phyloP scores from a whole-genome alignment of 768 basidiomycete genomes.

The Leccinum boreale region DNA sequence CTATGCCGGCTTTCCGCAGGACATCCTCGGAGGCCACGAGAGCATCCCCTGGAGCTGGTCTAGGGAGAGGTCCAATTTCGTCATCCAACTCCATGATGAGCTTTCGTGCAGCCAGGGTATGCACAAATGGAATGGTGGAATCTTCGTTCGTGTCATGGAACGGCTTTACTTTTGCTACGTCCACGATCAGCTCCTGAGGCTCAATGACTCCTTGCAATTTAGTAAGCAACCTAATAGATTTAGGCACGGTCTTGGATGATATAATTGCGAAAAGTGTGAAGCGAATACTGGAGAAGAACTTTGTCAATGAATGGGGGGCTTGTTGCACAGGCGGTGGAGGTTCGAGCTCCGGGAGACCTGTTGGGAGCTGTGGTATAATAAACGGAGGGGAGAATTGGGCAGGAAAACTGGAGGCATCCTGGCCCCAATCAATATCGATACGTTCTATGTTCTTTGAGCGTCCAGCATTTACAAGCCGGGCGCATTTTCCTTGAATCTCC shows the following conservation, averaged over 20 bases:
- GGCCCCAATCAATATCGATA: conserved; percentile 41
- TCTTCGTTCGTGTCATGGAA: conserved; percentile 15
- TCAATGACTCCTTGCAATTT: conserved; percentile 25
- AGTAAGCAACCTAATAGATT: conserved; percentile 24
- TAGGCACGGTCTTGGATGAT: conserved; percentile 21
- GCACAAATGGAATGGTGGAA: conserved; percentile 37
- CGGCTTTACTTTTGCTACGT: conserved; percentile 25
- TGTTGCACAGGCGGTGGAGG: conserved; percentile 35
- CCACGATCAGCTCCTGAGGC: conserved; percentile 14
- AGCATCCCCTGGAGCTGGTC: conserved; percentile 22
- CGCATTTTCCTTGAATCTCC: too few relatives aligned
- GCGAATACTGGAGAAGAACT: conserved; percentile 34
- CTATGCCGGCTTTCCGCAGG: conserved; percentile 42
- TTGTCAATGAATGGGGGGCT: conserved; percentile 29
- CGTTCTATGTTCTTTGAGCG: too few relatives aligned
- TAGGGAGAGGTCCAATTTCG: conserved; percentile 31
- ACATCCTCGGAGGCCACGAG: conserved; percentile 30
- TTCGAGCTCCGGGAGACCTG: conserved; percentile 24
- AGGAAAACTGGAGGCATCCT: conserved; percentile 1
- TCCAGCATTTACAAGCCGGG: too few relatives aligned
- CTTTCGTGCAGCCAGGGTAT: conserved; percentile 51
- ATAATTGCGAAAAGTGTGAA: conserved; percentile 35
- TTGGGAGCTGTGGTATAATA: conserved; percentile 16
- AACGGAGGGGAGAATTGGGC: conserved; percentile 10
- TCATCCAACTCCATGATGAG: conserved; percentile 53